Conservation (phyloP, 306 rosid species). For the peach (Prunus persica) region Prunus_persica_NCBIv2 NC_034014.1:28732001-28732500, state of each 20-base stretch:
- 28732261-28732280: conserved; percentile 59
- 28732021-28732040: conserved; percentile 90
- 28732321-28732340: conserved; percentile 14
- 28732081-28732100: conserved; percentile 60
- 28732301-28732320: conserved; percentile 34
- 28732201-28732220: conserved; percentile 91
- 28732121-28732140: conserved; percentile 87
- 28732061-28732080: conserved; percentile 53
- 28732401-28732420: neutral
- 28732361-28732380: neutral
- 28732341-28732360: neutral
- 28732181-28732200: conserved; percentile 96
- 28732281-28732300: conserved; percentile 93
- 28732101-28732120: conserved; percentile 70
- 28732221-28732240: conserved; percentile 95
- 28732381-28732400: neutral
- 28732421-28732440: neutral
- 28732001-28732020: conserved; percentile 93
- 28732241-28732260: conserved; percentile 57
- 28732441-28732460: neutral
- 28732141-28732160: conserved; percentile 71
- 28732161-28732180: conserved; percentile 77
- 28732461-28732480: neutral
- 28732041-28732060: conserved; percentile 77
- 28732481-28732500: neutral